A percentile compares a stretch with the other conserved stretches of the same genome.
phyloP scores from a whole-genome alignment of 2,329 filamentous ascomycete genomes.

The Ceratocystis huliohia region DNA sequence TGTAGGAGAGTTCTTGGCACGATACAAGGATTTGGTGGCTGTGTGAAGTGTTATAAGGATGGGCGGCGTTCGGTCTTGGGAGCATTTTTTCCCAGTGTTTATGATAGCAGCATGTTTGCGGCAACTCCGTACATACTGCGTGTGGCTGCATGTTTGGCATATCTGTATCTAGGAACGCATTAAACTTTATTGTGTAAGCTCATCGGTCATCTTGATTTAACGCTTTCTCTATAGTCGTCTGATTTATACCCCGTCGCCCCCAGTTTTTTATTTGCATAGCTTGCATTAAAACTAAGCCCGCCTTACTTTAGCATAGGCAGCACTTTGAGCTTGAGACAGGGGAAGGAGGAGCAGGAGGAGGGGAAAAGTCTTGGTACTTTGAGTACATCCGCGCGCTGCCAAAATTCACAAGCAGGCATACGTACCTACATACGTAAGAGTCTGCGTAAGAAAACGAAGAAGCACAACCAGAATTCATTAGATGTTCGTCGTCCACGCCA shows the following conservation, averaged over 20 bases:
- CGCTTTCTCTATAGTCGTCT: background rate
- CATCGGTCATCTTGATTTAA: background rate
- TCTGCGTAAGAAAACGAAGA: background rate
- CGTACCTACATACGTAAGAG: constrained; percentile 9
- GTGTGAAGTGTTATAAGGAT: constrained; percentile 9
- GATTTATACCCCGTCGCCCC: constrained; percentile 2
- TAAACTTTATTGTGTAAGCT: too few species aligned
- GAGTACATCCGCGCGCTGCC: background rate
- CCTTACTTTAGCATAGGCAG: background rate
- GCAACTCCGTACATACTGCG: background rate
- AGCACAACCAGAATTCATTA: background rate
- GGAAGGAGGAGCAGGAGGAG: background rate
- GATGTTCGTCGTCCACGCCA: background rate
- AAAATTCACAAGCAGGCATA: constrained; percentile 5
- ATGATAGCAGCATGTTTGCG: background rate
- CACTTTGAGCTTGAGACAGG: constrained; percentile 8
- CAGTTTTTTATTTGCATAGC: background rate
- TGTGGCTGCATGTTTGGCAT: background rate
- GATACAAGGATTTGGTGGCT: constrained; percentile 9
- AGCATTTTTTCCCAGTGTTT: background rate
- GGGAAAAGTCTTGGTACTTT: background rate
- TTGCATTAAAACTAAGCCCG: constrained; percentile 2
- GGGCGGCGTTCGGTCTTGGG: background rate
- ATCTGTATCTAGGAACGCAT: too few species aligned
- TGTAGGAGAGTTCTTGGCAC: constrained; percentile 27